Base-by-base conservation (phyloP, 164 flowering plant genomes). In the Magnolia officinalis region DNA sequence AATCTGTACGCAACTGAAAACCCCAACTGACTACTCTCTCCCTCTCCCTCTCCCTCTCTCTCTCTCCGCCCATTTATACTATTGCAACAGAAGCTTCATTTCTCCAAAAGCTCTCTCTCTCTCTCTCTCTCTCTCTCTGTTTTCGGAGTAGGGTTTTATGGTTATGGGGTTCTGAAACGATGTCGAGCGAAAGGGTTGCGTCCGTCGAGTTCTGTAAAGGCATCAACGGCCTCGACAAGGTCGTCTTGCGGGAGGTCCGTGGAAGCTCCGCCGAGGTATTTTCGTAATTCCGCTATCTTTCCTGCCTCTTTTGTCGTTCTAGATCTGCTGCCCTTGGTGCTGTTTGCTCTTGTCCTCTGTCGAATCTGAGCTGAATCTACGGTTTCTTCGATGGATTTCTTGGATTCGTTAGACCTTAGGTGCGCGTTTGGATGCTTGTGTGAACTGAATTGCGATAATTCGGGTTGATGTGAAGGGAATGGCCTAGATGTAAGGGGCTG, bases 141-240 rank as follows among this genome's bases (percentile, higher is more conserved):
- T 69, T 52, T 16, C 6, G 19, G 52, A 2, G 18, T 64, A 21
- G 45, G 10, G 45, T 37, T 37, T 37, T 37, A 3, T 0, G 45
- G 45, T 37, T 37, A 37, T 4, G 45, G 45, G 45, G 6, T 37
- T 37, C 45, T 37, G 45, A 31, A 73, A 78, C 65, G 77, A 68
- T 74, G 82, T 78, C 86, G 79, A 77, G 70, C 66, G 87, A 85
- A 63, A 84, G 73, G 75, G 71, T 74, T 73, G 75, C 6, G 45
- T 37, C 79, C 45, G 83, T 87, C 4, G 90, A 88, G 86, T 20
- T 83, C 58, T 73, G 80, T 74, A 90, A 87, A 73, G 96, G 91
- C 85, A 52, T 83, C 77, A 88, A 88, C 80, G 93, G 94, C 84
- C 89, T 92, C 80, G 94, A 90, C 20, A 92, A 90, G 84, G 77